Base-by-base conservation (phyloP, 371 early-diverging fungal species). In the Mucor indicus region DNA sequence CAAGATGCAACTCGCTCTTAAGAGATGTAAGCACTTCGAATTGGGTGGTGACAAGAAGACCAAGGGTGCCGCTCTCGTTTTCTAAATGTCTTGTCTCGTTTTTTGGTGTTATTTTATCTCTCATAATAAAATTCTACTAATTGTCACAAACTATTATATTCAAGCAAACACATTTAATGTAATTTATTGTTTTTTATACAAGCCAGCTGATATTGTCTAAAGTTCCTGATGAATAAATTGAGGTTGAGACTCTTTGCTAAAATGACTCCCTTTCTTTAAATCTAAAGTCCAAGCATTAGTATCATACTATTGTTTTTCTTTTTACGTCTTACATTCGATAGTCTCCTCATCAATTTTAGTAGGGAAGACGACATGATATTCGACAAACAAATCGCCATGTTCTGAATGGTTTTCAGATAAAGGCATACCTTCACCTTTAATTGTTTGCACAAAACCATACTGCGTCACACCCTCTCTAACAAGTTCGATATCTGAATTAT, bases 11-110 rank as follows among this genome's bases (percentile, higher is more conserved):
- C 75, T 92, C 44, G 83, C 95, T 50, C 67, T 97, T 70, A 97
- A 98, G 89, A 92, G 99, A 68, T 98, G 99, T 87, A 99, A 99
- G 88, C 98, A 97, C 90, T 98, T 98, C 69, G 98, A 98, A 83
- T 89, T 99, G 55, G 98, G 99, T 79, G 99, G 98, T 85, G 98
- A 98, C 83, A 98, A 97, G 95, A 99, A 86, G 65, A 67, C 57
- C 55, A 63, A 57, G 74, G 88, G 87, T 79, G 86, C 85, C 55
- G 89, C 89, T 58, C 83, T 89, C 55, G 75, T 78, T 58, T 89
- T 87, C 83, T 88, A 85, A 83, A 56, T 51, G n/a, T n/a, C n/a
- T n/a, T n/a, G n/a, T n/a, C n/a, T n/a, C n/a, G n/a, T n/a, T n/a
- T n/a, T n/a, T n/a, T n/a, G n/a, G n/a, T n/a, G n/a, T n/a, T n/a